A percentile compares a stretch with the other conserved stretches of the same genome.
Evolutionary conservation across 2,329 filamentous ascomycete genomes (phyloP).

Genomic region (Clonostachys solani): DNA sequence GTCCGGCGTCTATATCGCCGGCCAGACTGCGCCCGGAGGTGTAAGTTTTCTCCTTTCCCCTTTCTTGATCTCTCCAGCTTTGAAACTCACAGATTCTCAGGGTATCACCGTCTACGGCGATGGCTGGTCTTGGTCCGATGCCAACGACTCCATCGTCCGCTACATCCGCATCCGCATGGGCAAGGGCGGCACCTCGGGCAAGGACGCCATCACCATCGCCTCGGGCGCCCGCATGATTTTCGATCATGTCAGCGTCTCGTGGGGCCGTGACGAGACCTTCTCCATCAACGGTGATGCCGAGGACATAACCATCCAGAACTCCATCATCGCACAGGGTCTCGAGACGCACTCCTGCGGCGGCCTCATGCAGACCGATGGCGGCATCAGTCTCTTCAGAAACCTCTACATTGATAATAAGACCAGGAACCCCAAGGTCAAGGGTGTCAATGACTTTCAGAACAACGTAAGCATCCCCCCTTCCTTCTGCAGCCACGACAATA

Average conservation of each 20-base stretch:
- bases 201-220: conserved; percentile 49
- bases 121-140: conserved; percentile 45
- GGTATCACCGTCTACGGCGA: conserved; percentile 50
- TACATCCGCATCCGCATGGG: conserved; percentile 53
- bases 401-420: conserved; percentile 55
- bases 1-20: conserved; percentile 41
- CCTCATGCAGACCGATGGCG: conserved; percentile 43
- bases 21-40: conserved; percentile 44
- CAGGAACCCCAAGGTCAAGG: conserved; percentile 52
- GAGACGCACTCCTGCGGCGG: conserved; percentile 49
- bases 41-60: conserved; percentile 19
- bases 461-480: conserved; percentile 14
- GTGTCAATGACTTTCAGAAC: conserved; percentile 48
- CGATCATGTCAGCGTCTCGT: conserved; percentile 48
- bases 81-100: conserved; percentile 4
- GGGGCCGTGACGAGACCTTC: conserved; percentile 53
- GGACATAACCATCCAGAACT: conserved; percentile 47
- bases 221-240: conserved; percentile 50
- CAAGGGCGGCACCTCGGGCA: conserved; percentile 41
- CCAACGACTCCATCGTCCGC: conserved; percentile 47
- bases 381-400: conserved; percentile 47
- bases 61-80: background rate
- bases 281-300: conserved; percentile 40
- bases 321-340: conserved; percentile 48
- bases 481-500: background rate